These are phyloP conservation scores for Fusarium sp. DNA, from an alignment of 2,329 filamentous ascomycete genomes.

Conservation along the genomic window DNA sequence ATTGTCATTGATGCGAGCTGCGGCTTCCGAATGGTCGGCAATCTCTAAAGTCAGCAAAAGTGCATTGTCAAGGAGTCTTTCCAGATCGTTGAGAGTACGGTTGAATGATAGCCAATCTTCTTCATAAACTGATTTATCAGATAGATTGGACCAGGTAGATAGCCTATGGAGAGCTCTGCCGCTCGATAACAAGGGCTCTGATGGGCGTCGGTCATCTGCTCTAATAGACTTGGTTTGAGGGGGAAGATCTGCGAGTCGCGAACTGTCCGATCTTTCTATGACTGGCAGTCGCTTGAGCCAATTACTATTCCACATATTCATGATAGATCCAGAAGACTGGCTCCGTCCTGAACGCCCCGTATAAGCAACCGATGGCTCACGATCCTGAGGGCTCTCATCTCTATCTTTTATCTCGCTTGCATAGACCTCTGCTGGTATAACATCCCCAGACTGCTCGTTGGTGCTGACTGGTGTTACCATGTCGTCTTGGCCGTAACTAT, in stretches of 20 bases:
- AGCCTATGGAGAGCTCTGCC: conserved; percentile 34
- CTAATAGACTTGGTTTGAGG: conserved; percentile 23
- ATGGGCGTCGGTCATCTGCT: conserved; percentile 37
- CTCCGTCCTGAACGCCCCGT: conserved; percentile 35
- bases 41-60: conserved; percentile 59
- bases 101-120: conserved; percentile 52
- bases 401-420: not conserved
- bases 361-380: conserved; percentile 8
- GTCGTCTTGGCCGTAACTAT: not conserved
- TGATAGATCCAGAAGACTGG: conserved; percentile 47
- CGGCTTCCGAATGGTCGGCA: conserved; percentile 51
- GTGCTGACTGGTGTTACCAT: not conserved
- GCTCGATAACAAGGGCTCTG: conserved; percentile 41
- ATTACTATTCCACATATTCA: conserved; percentile 52
- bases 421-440: not conserved
- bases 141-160: conserved; percentile 35
- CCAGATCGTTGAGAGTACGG: conserved; percentile 58
- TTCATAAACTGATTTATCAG: conserved; percentile 40
- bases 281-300: conserved; percentile 54
- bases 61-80: conserved; percentile 62
- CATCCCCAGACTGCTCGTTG: not conserved
- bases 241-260: conserved; percentile 50
- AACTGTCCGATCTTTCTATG: conserved; percentile 44
- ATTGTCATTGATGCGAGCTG: conserved; percentile 23
- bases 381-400: conserved; percentile 2